phyloP scores from a whole-genome alignment of 495 filamentous ascomycete species.

The Jackrogersella minutella region DNA sequence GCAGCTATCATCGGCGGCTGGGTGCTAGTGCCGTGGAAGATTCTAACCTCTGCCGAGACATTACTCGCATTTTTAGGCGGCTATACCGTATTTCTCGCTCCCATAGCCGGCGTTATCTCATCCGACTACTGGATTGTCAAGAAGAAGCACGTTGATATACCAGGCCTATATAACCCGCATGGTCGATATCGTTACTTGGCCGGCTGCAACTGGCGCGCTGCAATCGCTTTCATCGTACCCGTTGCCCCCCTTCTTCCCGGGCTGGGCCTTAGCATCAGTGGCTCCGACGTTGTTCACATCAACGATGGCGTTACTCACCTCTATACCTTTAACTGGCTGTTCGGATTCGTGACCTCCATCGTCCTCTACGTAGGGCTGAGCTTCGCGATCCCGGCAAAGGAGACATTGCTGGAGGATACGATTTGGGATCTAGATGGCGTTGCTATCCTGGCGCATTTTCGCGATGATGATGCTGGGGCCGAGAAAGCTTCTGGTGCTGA shows the following conservation, averaged over 20 bases:
- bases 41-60: slow-evolving; percentile 62
- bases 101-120: slow-evolving; percentile 72
- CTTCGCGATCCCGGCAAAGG: slow-evolving; percentile 43
- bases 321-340: slow-evolving; percentile 61
- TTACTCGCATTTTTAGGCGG: slow-evolving; percentile 70
- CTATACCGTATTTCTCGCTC: slow-evolving; percentile 72
- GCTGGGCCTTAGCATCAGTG: slow-evolving; percentile 48
- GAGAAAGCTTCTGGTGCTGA: slow-evolving; percentile 14
- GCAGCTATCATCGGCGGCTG: slow-evolving; percentile 61
- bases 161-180: slow-evolving; percentile 62
- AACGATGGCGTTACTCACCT: slow-evolving; percentile 49
- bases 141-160: slow-evolving; percentile 64
- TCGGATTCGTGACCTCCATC: slow-evolving; percentile 56
- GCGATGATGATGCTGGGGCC: slow-evolving; percentile 18
- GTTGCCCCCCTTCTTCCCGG: slow-evolving; percentile 68
- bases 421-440: slow-evolving; percentile 45
- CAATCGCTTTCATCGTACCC: slow-evolving; percentile 68
- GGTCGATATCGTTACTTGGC: slow-evolving; percentile 62
- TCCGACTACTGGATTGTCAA: slow-evolving; percentile 76
- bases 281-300: slow-evolving; percentile 49
- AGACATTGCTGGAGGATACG: slow-evolving; percentile 44
- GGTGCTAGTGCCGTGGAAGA: slow-evolving; percentile 71
- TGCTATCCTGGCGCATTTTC: slow-evolving; percentile 29
- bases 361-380: slow-evolving; percentile 50
- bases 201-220: slow-evolving; percentile 72